Evolutionary conservation across 2,329 filamentous ascomycete species (phyloP), one percentile per base, ranked within the genome.

Genomic region (Fusarium piperis): DNA sequence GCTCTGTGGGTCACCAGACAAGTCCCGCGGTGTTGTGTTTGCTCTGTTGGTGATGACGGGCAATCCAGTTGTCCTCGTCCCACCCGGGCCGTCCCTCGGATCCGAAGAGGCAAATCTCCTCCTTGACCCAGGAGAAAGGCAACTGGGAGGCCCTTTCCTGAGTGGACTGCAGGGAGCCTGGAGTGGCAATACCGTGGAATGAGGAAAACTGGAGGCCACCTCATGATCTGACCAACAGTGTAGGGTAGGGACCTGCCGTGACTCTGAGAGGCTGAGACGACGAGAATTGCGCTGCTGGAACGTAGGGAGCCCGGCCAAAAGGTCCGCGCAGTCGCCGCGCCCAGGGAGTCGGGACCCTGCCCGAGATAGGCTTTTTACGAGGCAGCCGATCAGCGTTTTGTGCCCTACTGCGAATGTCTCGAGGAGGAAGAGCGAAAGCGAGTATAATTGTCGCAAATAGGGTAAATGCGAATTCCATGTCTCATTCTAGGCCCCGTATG

Each of bases 81-180:
- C 68, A 63, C 44, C 51, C 68, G 69, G 69, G 32, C 70, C 69
- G 69, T 56, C 65, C 69, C 69, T 70, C 65, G 44, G 64, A 69
- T 68, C 65, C 41, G 65, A 72, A 30, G 48, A 67, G 51, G 44
- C 39, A 62, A 65, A 38, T 44, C 41, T 28, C 46, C 26, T 62
- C 46, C 32, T 39, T 61, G 32, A 6, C 23, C 30, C 52, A 23
- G 41, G 30, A 46, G n/a, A 62, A 56, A 12, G 33, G 26, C 44
- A 32, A 9, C 23, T 30, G 39, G 35, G 57, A 51, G 26, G 30
- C 28, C 41, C 38, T 18, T n/a, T 32, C 39, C 32, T 23, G 28
- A 38, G 23, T 15, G 23, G 13, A 48, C 56, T 35, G 66, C 59
- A 68, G 39, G 66, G 64, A 68, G 56, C 38, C 48, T 35, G 44